A percentile compares a stretch with the other conserved stretches of the same genome.
phyloP scores from a whole-genome alignment of 768 basidiomycete species.

The Suillus paluster region DNA sequence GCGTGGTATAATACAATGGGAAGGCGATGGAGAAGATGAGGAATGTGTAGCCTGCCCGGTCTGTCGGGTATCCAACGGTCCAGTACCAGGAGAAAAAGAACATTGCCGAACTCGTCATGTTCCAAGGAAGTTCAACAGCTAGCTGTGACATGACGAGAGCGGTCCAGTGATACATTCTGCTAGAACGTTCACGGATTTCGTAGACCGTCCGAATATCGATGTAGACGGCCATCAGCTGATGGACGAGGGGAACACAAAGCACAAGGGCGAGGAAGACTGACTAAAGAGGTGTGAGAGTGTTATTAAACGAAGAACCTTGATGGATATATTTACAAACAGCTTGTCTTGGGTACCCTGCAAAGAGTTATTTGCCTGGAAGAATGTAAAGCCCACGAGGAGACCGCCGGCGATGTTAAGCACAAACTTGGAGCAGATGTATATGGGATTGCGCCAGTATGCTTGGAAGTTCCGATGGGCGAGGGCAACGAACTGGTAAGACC shows the following conservation, averaged over 20 bases:
- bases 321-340: conserved; percentile 35
- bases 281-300: conserved; percentile 26
- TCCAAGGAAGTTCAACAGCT: conserved; percentile 63
- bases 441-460: conserved; percentile 40
- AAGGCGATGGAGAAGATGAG: conserved; percentile 57
- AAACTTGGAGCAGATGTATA: conserved; percentile 43
- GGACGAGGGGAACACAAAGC: conserved; percentile 54
- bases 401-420: conserved; percentile 37
- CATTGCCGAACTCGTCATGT: conserved; percentile 57
- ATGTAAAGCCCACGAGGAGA: conserved; percentile 46
- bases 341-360: conserved; percentile 45
- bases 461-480: conserved; percentile 32
- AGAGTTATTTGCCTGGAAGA: conserved; percentile 40
- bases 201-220: conserved; percentile 62
- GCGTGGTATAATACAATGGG: conserved; percentile 63
- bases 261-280: conserved; percentile 62
- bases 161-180: conserved; percentile 68
- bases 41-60: conserved; percentile 61
- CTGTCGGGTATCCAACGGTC: conserved; percentile 61
- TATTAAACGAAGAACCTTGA: neutral
- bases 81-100: conserved; percentile 74
- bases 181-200: conserved; percentile 67
- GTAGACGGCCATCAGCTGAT: conserved; percentile 67
- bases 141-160: conserved; percentile 58
- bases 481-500: conserved; percentile 36